Base-by-base conservation (phyloP, 2,329 filamentous ascomycete species). In the Alternaria sp. region DNA sequence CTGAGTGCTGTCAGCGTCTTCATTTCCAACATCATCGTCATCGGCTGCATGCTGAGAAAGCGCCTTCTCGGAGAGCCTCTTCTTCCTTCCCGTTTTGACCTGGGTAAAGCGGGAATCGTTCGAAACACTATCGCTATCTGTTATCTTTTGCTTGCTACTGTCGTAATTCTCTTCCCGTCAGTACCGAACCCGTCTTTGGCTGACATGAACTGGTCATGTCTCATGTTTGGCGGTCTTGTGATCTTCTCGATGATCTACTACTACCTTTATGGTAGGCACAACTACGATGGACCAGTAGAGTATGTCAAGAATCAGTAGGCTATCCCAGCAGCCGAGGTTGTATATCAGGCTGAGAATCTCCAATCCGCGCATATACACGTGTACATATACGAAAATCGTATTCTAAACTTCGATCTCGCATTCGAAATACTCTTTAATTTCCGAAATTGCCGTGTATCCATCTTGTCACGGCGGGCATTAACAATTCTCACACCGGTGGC, bases 141-240 rank as follows among this genome's bases (percentile, higher is more conserved):
- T 1, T 82, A 79, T 54, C 62, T 81, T 2, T 45, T 75, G 1
- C 71, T 79, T 0, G 60, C 78, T 3, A 79, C 79, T 42, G 58
- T 81, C 4, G 80, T 81, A 51, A 68, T 72, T 2, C 80, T 81
- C 54, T 82, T 82, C 58, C 79, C 80, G 0, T 42, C 61, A 17
- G 41, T 24, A 26, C 63, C 63, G 10, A 33, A 58, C 11, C 55
- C 51, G 1, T 13, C 50, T 9, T 5, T 42, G 37, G 23, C n/a
- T 3, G 78, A 72, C 3, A 82, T 82, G 80, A 82, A 82, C 60
- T 82, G 80, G 79, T 74, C 73, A 42, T 63, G 73, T 39, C 69
- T 68, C 1, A 80, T 82, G 69, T 82, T 80, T 52, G 73, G 75
- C 7, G 75, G 70, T 3, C 71, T 80, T 33, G 65, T 81, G 24